Conservation (phyloP, 1,139 yeast genomes). For the Taphrina deformans region DNA sequence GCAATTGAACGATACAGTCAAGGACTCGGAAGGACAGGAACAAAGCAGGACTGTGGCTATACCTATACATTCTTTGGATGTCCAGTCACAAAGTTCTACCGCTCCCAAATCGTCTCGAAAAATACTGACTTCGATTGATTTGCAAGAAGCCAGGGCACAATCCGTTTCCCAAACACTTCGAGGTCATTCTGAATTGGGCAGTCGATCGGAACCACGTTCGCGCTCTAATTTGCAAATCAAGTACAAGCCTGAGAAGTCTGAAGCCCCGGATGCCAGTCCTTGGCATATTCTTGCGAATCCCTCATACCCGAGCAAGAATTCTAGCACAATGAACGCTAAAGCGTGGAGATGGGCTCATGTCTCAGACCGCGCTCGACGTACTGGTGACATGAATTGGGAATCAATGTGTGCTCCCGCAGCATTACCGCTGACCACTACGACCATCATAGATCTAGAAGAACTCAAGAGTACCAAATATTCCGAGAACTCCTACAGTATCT, state of each 20-base stretch:
- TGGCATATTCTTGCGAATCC: constrained; percentile 75
- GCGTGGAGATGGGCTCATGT: constrained; percentile 78
- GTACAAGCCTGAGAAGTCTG: constrained; percentile 8
- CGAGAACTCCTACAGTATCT: constrained; percentile 64
- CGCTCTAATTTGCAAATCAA: not conserved
- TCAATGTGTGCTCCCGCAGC: constrained; percentile 93
- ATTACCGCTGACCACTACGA: constrained; percentile 73
- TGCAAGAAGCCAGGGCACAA: constrained; percentile 14
- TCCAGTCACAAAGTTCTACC: not conserved
- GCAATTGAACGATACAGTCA: not conserved
- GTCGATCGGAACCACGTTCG: not conserved
- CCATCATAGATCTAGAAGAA: constrained; percentile 70
- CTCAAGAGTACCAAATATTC: constrained; percentile 50
- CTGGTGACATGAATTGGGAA: constrained; percentile 76
- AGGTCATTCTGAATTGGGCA: not conserved
- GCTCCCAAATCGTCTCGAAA: not conserved
- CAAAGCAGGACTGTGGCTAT: not conserved
- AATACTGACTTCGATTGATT: constrained; percentile 2
- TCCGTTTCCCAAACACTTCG: constrained; percentile 7
- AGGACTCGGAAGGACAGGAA: not conserved
- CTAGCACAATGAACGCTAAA: constrained; percentile 49
- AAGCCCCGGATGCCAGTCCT: constrained; percentile 26
- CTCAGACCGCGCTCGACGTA: constrained; percentile 39
- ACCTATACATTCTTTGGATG: not conserved
- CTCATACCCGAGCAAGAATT: constrained; percentile 57